Evolutionary conservation across 1,139 yeast species (phyloP).

Genomic region (Saccharomyces hybrid): DNA sequence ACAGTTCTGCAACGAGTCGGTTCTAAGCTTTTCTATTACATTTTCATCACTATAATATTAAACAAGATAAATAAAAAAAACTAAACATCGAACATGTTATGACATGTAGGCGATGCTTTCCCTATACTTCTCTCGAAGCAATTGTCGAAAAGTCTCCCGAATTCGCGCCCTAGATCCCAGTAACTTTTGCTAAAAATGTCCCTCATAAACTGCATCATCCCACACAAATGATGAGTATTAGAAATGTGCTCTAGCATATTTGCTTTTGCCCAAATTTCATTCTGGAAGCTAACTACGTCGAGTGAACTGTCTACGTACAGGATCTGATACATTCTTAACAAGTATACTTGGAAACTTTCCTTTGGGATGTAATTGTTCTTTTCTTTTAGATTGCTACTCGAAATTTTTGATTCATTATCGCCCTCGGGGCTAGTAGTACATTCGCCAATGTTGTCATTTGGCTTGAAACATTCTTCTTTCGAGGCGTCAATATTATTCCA

Average conservation of each 20-base stretch:
- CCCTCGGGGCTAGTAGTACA: not conserved
- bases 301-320: constrained; percentile 11
- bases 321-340: constrained; percentile 15
- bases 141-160: constrained; percentile 48
- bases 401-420: not conserved
- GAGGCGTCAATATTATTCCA: constrained; percentile 30
- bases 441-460: not conserved
- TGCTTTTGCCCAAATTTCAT: constrained; percentile 31
- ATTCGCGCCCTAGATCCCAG: constrained; percentile 55
- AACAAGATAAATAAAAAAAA: not conserved
- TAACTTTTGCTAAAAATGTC: constrained; percentile 41
- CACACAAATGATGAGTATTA: constrained; percentile 44
- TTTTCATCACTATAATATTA: not conserved
- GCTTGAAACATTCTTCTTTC: constrained; percentile 1
- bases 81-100: constrained; percentile 39
- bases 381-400: constrained; percentile 31
- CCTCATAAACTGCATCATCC: constrained; percentile 46
- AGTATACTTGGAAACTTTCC: constrained; percentile 21
- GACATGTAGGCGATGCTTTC: constrained; percentile 41
- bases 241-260: constrained; percentile 22
- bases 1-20: not conserved
- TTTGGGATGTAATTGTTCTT: constrained; percentile 19
- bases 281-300: constrained; percentile 33
- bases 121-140: constrained; percentile 55
- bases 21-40: not conserved